Base-by-base conservation (phyloP, 2,329 filamentous ascomycete genomes). In the Periconia sp. region DNA sequence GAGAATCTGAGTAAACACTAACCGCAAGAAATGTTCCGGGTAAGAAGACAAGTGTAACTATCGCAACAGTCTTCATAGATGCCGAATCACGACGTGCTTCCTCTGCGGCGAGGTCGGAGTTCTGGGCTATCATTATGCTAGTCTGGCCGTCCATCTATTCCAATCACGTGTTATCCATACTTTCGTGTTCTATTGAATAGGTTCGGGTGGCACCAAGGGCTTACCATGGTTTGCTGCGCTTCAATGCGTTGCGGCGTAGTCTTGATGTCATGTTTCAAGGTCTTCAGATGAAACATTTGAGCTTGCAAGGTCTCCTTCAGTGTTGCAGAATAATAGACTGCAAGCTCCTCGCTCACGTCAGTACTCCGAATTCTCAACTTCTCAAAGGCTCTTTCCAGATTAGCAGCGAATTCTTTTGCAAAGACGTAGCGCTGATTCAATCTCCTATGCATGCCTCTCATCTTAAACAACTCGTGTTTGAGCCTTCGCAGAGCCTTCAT, bases 1-100 rank as follows among this genome's bases (percentile, higher is more conserved):
- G 12, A 17, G 18, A 12, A 17, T 26, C 18, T 22, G 15, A 24
- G 11, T n/a, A 21, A 4, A 17, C 12, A 29, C 40, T 19, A 36
- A 51, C 48, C 53, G 71, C 63, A 43, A 73, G 59, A 46, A 72
- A 73, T 17, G 70, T 72, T 1, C 62, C 69, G 4, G 72, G 71
- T 3, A 73, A 63, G 45, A 72, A 73, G 2, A 66, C 46, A 50
- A 73, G 68, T 22, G 68, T 73, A 40, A 74, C 58, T 4, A 70
- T 51, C 1, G 72, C 68, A 18, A 73, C 66, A 3, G 64, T 63
- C 32, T 67, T 64, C 66, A 74, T 72, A 5, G 59, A 56, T 3
- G 56, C 51, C 35, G 60, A 65, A 29, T 69, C 67, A 25, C 56
- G 46, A 36, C 41, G 28, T 30, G 28, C 28, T 30, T 30, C 28